Percentiles rank a stretch among this genome's conserved stretches.
phyloP scores from a whole-genome alignment of 2,329 filamentous ascomycete species.

The Fusarium burgessii region DNA sequence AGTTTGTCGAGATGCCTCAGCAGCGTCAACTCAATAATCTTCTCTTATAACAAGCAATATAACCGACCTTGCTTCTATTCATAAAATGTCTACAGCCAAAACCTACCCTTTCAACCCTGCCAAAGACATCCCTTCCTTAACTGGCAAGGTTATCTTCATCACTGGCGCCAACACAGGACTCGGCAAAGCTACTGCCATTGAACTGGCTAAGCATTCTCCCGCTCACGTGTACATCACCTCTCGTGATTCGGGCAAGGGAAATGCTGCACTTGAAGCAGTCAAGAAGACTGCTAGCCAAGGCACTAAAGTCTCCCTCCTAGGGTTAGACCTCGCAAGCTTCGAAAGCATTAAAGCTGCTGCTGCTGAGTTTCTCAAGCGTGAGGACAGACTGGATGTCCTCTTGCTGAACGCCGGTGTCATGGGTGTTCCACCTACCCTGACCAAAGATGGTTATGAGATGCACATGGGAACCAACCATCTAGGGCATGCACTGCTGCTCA shows the following conservation, averaged over 20 bases:
- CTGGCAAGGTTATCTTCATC: not conserved
- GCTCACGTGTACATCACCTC: not conserved
- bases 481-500: not conserved
- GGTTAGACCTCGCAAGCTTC: not conserved
- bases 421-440: not conserved
- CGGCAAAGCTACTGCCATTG: conserved; percentile 3
- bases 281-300: rapidly evolving
- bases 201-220: conserved; percentile 2
- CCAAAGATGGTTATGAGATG: conserved; percentile 10
- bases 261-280: rapidly evolving
- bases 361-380: rapidly evolving
- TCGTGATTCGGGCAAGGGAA: not conserved
- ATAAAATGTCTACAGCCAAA: not conserved
- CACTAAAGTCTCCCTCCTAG: rapidly evolving
- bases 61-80: not conserved
- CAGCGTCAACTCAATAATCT: no score
- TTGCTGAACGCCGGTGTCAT: conserved; percentile 12
- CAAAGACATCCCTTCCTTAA: not conserved
- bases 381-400: not conserved
- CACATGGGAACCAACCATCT: conserved; percentile 17
- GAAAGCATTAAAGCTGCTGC: not conserved
- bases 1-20: not conserved
- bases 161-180: conserved; percentile 2
- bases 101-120: not conserved
- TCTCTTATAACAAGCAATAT: no score